Evolutionary conservation across 1,284 basidiomycete genomes (phyloP), one percentile per base, ranked within the genome.

Genomic region (Ganoderma sinense): DNA sequence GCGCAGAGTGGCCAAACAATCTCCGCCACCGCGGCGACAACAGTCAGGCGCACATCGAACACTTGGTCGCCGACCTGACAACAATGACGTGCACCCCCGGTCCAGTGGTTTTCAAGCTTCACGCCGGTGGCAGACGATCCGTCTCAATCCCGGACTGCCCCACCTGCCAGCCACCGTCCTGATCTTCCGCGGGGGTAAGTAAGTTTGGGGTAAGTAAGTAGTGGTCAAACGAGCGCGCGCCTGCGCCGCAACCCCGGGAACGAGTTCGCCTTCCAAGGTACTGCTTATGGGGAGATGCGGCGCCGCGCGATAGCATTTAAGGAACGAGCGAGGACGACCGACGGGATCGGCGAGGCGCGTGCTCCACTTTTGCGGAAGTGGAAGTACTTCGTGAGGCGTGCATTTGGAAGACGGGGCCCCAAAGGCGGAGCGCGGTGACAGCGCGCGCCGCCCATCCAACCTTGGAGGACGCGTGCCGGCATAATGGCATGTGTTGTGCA

Each of bases 291-390:
- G 23, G 48, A 51, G 48, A 51, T 51, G 48, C 48, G 48, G 48
- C 48, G 48, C 20, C 56, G 33, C n/a, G 33, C 33, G 56, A 59
- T 59, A 20, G 56, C 33, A 59, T 59, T 29, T 20, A 51, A 51
- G 48, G 20, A 33, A 33, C 53, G 8, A 26, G 43, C 61, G 41
- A 36, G 20, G 56, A 33, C 53, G 8, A 26, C 29, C 61, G 41
- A 36, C 36, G 6, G 41, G 26, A 45, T 62, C 61, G 31, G 61
- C 40, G 43, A 62, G 53, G 53, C 53, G 53, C 53, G 53, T 20
- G 14, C 48, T 14, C 8, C 3, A 26, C 48, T 5, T n/a, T 4
- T 26, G 13, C 26, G 48, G 48, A 51, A 51, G 48, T 13, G 11
- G 11, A 4, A 26, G 48, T 51, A 23, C 48, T 20, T 4, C 4